phyloP scores from a whole-genome alignment of 208 protist species.

The Trypanosoma rangeli region DNA sequence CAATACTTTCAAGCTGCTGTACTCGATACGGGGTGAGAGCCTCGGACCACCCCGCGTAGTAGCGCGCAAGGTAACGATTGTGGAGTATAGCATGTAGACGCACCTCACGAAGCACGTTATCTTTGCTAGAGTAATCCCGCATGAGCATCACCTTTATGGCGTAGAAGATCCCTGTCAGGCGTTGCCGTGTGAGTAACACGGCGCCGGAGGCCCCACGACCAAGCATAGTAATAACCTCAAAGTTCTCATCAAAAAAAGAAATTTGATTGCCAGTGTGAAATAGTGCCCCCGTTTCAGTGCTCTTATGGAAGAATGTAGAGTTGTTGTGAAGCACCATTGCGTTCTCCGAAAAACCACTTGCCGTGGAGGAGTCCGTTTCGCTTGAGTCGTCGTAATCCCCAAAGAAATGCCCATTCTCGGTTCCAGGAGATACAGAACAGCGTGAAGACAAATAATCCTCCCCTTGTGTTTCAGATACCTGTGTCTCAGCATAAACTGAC shows the following conservation, averaged over 20 bases:
- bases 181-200: conserved; percentile 74
- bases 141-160: conserved; percentile 84
- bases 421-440: background rate
- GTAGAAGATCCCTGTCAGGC: conserved; percentile 78
- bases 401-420: background rate
- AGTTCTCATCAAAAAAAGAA: conserved; percentile 91
- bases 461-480: background rate
- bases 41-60: conserved; percentile 84
- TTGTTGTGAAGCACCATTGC: conserved; percentile 24
- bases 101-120: conserved; percentile 70
- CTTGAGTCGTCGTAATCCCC: conserved; percentile 4
- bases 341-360: background rate
- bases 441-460: background rate
- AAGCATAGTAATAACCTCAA: conserved; percentile 64
- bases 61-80: conserved; percentile 63
- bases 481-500: background rate
- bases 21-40: conserved; percentile 60
- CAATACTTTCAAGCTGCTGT: conserved; percentile 72
- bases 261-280: background rate
- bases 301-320: background rate
- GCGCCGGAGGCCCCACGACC: conserved; percentile 72
- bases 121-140: conserved; percentile 61
- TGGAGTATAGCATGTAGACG: conserved; percentile 70
- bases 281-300: background rate
- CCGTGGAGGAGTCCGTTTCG: background rate